These are phyloP conservation scores for Mycena citricolor DNA, from an alignment of 1,284 basidiomycete species.

Conservation along the genomic window DNA sequence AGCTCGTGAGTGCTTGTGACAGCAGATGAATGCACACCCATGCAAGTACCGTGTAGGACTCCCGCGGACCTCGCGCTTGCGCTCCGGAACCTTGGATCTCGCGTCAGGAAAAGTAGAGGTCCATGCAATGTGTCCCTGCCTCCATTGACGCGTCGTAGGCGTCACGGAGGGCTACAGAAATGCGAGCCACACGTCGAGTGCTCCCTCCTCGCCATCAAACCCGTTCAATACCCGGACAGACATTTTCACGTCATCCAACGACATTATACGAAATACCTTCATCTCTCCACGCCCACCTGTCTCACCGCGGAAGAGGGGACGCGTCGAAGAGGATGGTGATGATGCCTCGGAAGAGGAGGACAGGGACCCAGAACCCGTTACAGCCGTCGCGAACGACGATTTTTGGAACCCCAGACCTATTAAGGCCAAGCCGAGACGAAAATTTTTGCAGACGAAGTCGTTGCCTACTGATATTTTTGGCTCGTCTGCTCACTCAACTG, in stretches of 20 bases:
- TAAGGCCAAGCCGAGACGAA: constrained; percentile 37
- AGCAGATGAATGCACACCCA: background rate
- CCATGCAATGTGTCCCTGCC: constrained; percentile 6
- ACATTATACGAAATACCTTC: constrained; percentile 40
- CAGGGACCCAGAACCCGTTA: constrained; percentile 21
- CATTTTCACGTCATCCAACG: constrained; percentile 45
- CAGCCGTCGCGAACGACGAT: constrained; percentile 17
- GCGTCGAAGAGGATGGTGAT: constrained; percentile 27
- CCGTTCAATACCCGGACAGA: constrained; percentile 16
- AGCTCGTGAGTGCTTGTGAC: background rate
- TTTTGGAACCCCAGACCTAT: constrained; percentile 31
- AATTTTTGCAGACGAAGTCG: constrained; percentile 36
- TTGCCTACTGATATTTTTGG: constrained; percentile 35
- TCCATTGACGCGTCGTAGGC: constrained; percentile 36
- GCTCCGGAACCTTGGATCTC: constrained; percentile 47
- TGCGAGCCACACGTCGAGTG: constrained; percentile 29
- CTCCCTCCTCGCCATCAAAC: constrained; percentile 22
- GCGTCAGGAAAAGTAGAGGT: constrained; percentile 49
- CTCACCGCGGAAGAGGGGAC: constrained; percentile 35
- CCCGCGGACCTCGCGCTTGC: constrained; percentile 43
- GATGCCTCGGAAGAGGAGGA: constrained; percentile 20
- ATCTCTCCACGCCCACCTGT: constrained; percentile 20
- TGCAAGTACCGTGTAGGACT: constrained; percentile 27
- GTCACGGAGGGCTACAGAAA: constrained; percentile 53
- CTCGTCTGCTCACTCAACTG: constrained; percentile 6